Base-by-base conservation (phyloP, 768 basidiomycete species). In the Serpula lacrymans region DNA sequence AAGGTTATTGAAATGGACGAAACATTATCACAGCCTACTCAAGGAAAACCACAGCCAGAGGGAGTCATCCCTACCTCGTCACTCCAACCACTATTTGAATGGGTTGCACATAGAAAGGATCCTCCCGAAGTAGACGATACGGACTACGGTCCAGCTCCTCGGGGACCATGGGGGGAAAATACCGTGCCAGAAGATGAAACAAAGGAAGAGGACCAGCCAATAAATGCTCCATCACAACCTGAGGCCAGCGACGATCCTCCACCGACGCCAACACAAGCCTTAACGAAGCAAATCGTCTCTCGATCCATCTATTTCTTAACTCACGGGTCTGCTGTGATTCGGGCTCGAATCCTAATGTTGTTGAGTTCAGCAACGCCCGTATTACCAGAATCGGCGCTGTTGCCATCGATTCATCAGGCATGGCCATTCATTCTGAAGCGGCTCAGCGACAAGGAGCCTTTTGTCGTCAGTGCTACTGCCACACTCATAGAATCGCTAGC, bases 391-490 rank as follows among this genome's bases (percentile, higher is more conserved):
- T 77, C 82, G 10, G 78, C 84, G 12, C 74, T 97, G 13, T 74
- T 98, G 28, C 88, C 92, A 2, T 74, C 86, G 4, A 77, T 97
- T 25, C 88, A 98, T 60, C 75, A 77, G 16, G 85, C 88, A 2
- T 99, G 96, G 96, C 90, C 91, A n/a, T 89, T 84, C 59, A 79
- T 99, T 50, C 64, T 98, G 41, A 91, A 91, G 50, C 77, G 95
- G 6, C 70, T 98, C 10, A 57, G 60, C 11, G 89, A 92, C 53
- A 31, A 70, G 0, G 86, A 93, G 55, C 66, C 80, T 1, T 93
- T 80, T 51, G 91, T 98, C 21, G 77, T 92, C 46, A 76, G 77
- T 39, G 84, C 86, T 17, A 83, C 90, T 1, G 82, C 85, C 1
- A 65, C 63, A 3, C 65, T 96, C 31, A 65, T 97, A n/a, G 85